Evolutionary conservation across 2,329 filamentous ascomycete genomes (phyloP).

Genomic region (Pyrenophora seminiperda): DNA sequence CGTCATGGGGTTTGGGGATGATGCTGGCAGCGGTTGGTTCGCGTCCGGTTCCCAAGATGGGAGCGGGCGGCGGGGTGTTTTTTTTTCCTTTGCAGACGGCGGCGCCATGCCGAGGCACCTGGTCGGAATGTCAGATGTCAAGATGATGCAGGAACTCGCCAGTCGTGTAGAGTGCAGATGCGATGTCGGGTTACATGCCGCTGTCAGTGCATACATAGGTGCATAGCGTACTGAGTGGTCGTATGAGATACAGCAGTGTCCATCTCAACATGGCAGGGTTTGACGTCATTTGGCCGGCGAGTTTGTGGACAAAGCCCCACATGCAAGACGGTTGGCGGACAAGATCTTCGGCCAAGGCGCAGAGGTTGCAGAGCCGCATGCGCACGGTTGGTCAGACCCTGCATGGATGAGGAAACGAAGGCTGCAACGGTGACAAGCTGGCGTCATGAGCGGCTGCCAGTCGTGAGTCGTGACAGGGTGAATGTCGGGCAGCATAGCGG

Average conservation of each 20-base stretch:
- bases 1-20: constrained; percentile 23
- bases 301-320: constrained; percentile 23
- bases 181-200: constrained; percentile 19
- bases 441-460: constrained; percentile 17
- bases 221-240: constrained; percentile 23
- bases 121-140: neutral
- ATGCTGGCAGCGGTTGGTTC: neutral
- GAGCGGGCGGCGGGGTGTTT: neutral
- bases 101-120: constrained; percentile 2
- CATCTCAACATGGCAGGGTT: constrained; percentile 27
- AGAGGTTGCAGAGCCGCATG: constrained; percentile 39
- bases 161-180: constrained; percentile 8
- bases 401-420: constrained; percentile 13
- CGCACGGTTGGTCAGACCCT: constrained; percentile 32
- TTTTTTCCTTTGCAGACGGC: neutral
- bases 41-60: neutral
- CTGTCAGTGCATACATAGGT: constrained; percentile 17
- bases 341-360: constrained; percentile 37
- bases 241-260: constrained; percentile 18
- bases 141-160: constrained; percentile 6
- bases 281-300: constrained; percentile 29
- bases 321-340: constrained; percentile 16
- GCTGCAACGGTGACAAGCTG: no score
- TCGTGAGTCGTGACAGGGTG: constrained; percentile 7
- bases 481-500: constrained; percentile 4